phyloP scores from a whole-genome alignment of 192 early-diverging fungal species.

The Pecoramyces ruminantium region DNA sequence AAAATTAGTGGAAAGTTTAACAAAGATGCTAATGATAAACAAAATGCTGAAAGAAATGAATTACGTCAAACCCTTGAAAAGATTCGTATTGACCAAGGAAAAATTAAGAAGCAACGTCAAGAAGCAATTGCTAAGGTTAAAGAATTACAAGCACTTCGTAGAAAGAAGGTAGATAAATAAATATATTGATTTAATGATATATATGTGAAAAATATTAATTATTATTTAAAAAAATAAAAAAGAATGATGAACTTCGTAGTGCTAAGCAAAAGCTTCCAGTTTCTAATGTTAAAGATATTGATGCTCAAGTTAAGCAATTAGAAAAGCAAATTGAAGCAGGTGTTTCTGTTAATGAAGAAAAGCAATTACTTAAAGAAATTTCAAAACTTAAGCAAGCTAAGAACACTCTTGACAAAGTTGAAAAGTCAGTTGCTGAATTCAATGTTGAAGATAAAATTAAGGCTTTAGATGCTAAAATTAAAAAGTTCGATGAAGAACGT shows the following conservation, averaged over 20 bases:
- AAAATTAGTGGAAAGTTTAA: not conserved
- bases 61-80: not conserved
- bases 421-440: slow-evolving; percentile 29
- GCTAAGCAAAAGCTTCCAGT: slow-evolving; percentile 52
- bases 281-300: slow-evolving; percentile 68
- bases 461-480: slow-evolving; percentile 32
- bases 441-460: slow-evolving; percentile 46
- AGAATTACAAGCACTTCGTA: slow-evolving; percentile 48
- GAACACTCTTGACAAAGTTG: slow-evolving; percentile 48
- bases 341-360: slow-evolving; percentile 73
- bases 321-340: slow-evolving; percentile 68
- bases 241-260: slow-evolving; percentile 43
- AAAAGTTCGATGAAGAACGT: slow-evolving; percentile 13
- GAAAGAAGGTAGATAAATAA: slow-evolving; percentile 48
- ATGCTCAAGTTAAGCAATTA: slow-evolving; percentile 34
- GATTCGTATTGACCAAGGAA: slow-evolving; percentile 32
- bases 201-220: no score
- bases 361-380: slow-evolving; percentile 66
- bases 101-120: slow-evolving; percentile 45
- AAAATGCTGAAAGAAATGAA: not conserved
- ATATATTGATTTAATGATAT: no score
- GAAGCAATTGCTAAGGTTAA: slow-evolving; percentile 58
- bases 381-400: slow-evolving; percentile 54
- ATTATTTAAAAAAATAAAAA: slow-evolving; percentile 11
- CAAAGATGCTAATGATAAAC: not conserved